These are phyloP conservation scores for Capniomyces stellatus DNA, from an alignment of 371 early-diverging fungal species.

Conservation along the genomic window DNA sequence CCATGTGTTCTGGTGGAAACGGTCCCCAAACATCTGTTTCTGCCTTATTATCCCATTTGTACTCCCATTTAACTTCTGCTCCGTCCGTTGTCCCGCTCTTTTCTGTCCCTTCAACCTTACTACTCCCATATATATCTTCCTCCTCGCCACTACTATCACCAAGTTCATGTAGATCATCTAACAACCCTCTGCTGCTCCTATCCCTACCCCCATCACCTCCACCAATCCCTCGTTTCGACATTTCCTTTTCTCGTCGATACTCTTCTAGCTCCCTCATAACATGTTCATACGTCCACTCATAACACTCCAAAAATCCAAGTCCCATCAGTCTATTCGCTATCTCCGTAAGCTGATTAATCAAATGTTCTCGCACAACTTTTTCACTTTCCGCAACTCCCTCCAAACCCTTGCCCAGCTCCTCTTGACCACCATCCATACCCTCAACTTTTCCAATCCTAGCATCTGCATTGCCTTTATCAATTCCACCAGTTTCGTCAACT, in stretches of 20 bases:
- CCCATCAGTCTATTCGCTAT: constrained; percentile 59
- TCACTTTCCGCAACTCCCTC: no score
- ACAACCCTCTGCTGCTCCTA: constrained; percentile 4
- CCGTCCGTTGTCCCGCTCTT: not conserved
- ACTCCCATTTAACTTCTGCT: not conserved
- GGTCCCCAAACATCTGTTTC: not conserved
- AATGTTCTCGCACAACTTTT: no score
- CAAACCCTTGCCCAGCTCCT: constrained; percentile 20
- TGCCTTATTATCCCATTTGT: not conserved
- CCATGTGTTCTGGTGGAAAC: not conserved
- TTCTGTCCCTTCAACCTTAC: not conserved
- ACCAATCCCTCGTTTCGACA: constrained; percentile 4
- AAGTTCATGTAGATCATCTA: constrained; percentile 12
- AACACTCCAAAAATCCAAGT: constrained; percentile 45
- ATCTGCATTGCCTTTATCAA: constrained; percentile 5
- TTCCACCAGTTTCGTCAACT: constrained; percentile 7
- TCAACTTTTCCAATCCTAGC: not conserved
- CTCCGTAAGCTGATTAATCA: constrained; percentile 45
- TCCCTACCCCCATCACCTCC: not conserved
- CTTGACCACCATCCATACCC: constrained; percentile 12
- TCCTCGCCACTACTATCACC: not conserved
- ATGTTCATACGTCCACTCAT: constrained; percentile 58
- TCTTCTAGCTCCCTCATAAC: constrained; percentile 23
- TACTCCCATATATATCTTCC: no score
- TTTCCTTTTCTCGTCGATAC: constrained; percentile 6